Evolutionary conservation across 352 stramenopile species (phyloP).

Genomic region (Globisporangium parvum): DNA sequence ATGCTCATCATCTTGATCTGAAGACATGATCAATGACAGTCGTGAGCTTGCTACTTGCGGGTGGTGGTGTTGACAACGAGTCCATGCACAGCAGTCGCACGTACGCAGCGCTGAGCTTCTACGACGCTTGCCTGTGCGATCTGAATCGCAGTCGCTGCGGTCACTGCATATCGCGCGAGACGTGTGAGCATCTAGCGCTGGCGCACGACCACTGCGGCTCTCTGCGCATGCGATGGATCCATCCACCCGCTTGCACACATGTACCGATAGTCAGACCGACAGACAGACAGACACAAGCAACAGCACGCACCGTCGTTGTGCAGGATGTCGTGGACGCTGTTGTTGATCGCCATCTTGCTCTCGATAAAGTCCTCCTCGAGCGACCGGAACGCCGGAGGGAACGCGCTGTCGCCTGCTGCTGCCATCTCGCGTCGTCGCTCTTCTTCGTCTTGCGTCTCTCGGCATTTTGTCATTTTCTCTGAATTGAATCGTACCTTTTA

Average conservation of each 20-base stretch:
- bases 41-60: no score
- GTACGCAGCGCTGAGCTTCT: slow-evolving; percentile 66
- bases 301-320: slow-evolving; percentile 29
- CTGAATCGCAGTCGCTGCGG: slow-evolving; percentile 35
- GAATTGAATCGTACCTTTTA: no score
- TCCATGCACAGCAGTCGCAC: no score
- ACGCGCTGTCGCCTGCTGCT: slow-evolving; percentile 16
- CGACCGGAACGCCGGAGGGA: slow-evolving; percentile 54
- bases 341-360: slow-evolving; percentile 80
- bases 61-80: no score
- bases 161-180: slow-evolving; percentile 7
- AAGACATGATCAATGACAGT: background rate
- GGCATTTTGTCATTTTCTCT: no score
- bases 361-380: slow-evolving; percentile 80
- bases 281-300: no score
- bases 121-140: slow-evolving; percentile 55
- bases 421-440: slow-evolving; percentile 14
- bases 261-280: no score
- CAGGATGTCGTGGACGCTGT: slow-evolving; percentile 61
- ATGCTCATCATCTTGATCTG: slow-evolving; percentile 83
- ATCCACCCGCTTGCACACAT: background rate
- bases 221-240: background rate
- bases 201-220: background rate
- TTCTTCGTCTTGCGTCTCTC: slow-evolving; percentile 1
- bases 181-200: background rate